Conservation (phyloP, 352 stramenopile genomes). For the Pythium phragmiticola region DNA sequence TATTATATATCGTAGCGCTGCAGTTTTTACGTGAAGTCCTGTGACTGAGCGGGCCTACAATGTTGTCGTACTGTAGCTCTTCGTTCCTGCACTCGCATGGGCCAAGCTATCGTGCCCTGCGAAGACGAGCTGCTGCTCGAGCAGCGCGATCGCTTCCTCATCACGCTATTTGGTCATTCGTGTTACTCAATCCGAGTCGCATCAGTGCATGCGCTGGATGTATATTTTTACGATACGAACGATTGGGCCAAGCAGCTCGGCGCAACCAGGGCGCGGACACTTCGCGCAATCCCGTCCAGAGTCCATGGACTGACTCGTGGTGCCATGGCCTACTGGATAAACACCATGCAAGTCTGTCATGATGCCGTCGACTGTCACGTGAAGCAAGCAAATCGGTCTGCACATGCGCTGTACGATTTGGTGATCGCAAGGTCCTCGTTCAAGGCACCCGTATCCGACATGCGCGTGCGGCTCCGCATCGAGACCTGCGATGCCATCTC, state of each 20-base stretch:
- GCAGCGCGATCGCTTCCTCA: slow-evolving; percentile 43
- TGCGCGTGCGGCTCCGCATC: slow-evolving; percentile 9
- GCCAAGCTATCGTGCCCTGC: slow-evolving; percentile 48
- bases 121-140: slow-evolving; percentile 46
- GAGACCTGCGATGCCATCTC: slow-evolving; percentile 12
- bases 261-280: background rate
- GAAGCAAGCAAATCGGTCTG: slow-evolving; percentile 6
- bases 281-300: background rate
- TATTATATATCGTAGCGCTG: background rate
- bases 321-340: background rate
- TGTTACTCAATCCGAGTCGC: slow-evolving; percentile 50
- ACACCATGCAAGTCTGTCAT: slow-evolving; percentile 14
- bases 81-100: slow-evolving; percentile 45
- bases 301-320: background rate
- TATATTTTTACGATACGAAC: slow-evolving; percentile 47
- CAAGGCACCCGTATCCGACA: background rate
- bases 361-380: background rate
- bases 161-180: slow-evolving; percentile 52
- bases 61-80: slow-evolving; percentile 7
- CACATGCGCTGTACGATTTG: slow-evolving; percentile 18
- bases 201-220: slow-evolving; percentile 42
- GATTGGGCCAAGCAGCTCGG: slow-evolving; percentile 2
- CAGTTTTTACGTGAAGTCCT: background rate
- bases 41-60: background rate
- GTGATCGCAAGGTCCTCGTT: slow-evolving; percentile 9